Evolutionary conservation across 495 filamentous ascomycete species (phyloP).

Genomic region (Ascobolus immersus): DNA sequence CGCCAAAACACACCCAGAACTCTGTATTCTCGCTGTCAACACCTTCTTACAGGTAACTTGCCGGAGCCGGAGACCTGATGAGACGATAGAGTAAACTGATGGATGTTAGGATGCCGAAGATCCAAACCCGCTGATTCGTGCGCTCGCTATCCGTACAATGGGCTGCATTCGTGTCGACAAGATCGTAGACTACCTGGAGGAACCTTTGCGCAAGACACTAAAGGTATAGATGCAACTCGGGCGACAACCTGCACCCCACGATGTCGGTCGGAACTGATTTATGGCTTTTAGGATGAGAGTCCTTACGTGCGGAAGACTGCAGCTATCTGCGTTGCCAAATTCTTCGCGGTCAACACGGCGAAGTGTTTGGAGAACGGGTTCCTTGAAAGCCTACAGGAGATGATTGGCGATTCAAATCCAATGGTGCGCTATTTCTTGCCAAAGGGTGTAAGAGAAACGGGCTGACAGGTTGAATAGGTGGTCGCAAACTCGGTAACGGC

Average conservation of each 20-base stretch:
- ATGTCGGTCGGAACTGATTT: conserved; percentile 27
- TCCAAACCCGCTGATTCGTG: conserved; percentile 84
- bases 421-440: conserved; percentile 30
- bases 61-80: background rate
- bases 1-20: conserved; percentile 94
- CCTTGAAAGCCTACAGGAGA: conserved; percentile 77
- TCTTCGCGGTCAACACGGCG: conserved; percentile 76
- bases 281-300: conserved; percentile 55
- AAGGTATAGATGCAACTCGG: conserved; percentile 86
- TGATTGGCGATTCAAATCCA: conserved; percentile 92
- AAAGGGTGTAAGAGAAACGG: background rate
- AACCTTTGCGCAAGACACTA: conserved; percentile 84
- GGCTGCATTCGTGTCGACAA: conserved; percentile 96
- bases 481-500: conserved; percentile 92
- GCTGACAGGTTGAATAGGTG: conserved; percentile 16
- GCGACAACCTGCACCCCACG: conserved; percentile 71
- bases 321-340: conserved; percentile 90
- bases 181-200: conserved; percentile 99
- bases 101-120: conserved; percentile 57
- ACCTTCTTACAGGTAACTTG: conserved; percentile 57
- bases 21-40: conserved; percentile 97
- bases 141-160: conserved; percentile 95
- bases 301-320: conserved; percentile 97
- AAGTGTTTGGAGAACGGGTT: conserved; percentile 95
- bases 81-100: background rate